Evolutionary conservation across 768 basidiomycete genomes (phyloP), one percentile per base, ranked within the genome.

Genomic region (Kwoniella heveanensis): DNA sequence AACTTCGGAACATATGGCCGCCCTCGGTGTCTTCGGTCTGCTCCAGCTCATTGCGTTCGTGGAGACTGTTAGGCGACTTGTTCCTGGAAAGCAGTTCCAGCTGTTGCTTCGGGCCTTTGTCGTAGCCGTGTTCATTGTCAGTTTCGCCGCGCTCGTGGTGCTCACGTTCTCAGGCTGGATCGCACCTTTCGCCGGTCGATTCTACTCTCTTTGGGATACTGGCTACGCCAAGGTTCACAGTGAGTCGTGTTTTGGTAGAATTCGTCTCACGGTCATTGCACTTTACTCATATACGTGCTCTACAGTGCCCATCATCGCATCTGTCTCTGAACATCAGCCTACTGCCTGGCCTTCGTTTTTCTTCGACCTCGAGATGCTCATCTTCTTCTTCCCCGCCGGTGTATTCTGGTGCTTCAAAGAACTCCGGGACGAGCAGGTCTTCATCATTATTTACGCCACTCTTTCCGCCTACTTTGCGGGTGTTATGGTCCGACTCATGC

Each of bases 321-420:
- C 94, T 19, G 96, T 99, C 37, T 96, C 93, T 21, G 96, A 98
- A 82, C 96, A 99, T 82, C 96, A 99, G 79, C 96, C 96, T 19
- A 98, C 96, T 5, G 96, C 96, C 37, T 99, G 96, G 96, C 95
- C 96, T 10, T 90, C 96, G 1, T 98, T 98, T 85, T 98, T 95
- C 84, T 98, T 97, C 89, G 96, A 99, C 79, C 88, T 99, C 59
- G 90, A 96, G 73, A 89, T 97, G 85, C 88, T 99, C 77, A 90
- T 98, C 68, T 97, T 93, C 86, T 82, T 93, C 54, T 99, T 99
- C 87, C 96, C 96, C 2, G 95, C 92, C 19, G 96, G 96, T 68
- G 92, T 98, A 37, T 83, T 90, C 74, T 82, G 96, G 51, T 96
- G 92, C 82, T 98, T 98, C 91, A 87, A 87, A 64, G 85, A 94